Evolutionary conservation across 1,284 basidiomycete species (phyloP), one percentile per base, ranked within the genome.

Genomic region (Ustilago nuda): DNA sequence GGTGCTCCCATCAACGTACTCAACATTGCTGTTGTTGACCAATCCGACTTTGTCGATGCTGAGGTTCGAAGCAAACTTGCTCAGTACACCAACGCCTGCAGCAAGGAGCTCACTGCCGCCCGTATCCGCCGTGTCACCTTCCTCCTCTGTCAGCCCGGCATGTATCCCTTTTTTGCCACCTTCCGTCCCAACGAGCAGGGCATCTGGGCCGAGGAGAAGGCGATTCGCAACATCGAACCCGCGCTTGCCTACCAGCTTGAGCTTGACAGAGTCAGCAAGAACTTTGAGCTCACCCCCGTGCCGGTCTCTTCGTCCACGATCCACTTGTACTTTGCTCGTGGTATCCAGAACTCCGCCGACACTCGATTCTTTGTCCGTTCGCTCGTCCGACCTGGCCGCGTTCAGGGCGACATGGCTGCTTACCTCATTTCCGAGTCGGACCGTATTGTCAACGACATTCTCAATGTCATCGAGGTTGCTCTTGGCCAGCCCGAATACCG

Each of bases 351-450:
- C 87, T 93, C 96, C 78, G 91, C 97, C 39, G 97, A 99, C 87
- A 77, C 94, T 71, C 91, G 97, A 68, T 99, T 99, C 92, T 99
- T 99, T 87, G 92, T 99, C 64, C 94, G 97, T 62, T 95, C 95
- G 19, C 89, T 99, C 64, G 91, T 99, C 62, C 94, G 97, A 67
- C 97, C 97, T 58, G 96, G 97, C 73, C 93, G 94, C 74, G 91
- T 98, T 37, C 91, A 92, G 61, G 95, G 94, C 54, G 91, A 91
- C 70, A 94, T 98, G 91, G 93, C 94, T 36, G 93, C 98, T 87
- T 99, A 99, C 88, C 91, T 99, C 84, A 92, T 99, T 80, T 97
- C 95, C 4, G 97, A 99, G 88, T 96, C 95, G 5, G 97, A 99
- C 86, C 92, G 96, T 54, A 91, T 99, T 32, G 92, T 99, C 76